Evolutionary conservation across 257 asterid genomes (phyloP).

Genomic region (Lithospermum erythrorhizon): DNA sequence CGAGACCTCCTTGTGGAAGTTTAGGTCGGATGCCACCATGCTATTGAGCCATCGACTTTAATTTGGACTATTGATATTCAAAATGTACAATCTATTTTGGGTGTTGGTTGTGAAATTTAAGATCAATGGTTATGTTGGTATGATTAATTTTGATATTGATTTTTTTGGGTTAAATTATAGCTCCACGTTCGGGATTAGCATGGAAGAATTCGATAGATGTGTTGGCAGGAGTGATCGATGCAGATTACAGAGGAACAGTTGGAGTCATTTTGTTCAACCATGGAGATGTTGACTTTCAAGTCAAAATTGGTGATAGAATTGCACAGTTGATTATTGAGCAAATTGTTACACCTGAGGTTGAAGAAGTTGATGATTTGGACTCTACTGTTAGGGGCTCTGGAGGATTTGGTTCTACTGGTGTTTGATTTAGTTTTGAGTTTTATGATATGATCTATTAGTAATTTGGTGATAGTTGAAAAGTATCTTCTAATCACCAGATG

Average conservation of each 20-base stretch:
- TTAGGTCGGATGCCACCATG: too few relatives aligned
- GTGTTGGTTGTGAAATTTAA: too few relatives aligned
- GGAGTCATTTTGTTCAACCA: constrained; percentile 38
- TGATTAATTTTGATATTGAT: not conserved
- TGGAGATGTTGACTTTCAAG: constrained; percentile 31
- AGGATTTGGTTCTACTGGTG: constrained; percentile 39
- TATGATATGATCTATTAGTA: too few relatives aligned
- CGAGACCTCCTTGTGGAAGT: too few relatives aligned
- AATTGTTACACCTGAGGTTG: constrained; percentile 25
- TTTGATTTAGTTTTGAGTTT: constrained; percentile 2
- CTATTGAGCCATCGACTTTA: too few relatives aligned
- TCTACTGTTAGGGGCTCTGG: constrained; percentile 29
- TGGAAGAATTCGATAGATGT: constrained; percentile 85
- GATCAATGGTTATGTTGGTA: not conserved
- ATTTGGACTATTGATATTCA: too few relatives aligned
- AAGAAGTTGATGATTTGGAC: constrained; percentile 31
- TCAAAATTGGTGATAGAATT: constrained; percentile 29
- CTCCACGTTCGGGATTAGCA: constrained; percentile 73
- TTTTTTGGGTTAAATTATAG: constrained; percentile 12
- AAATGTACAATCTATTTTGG: too few relatives aligned
- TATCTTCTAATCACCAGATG: too few relatives aligned
- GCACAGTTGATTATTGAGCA: constrained; percentile 34
- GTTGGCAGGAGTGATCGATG: constrained; percentile 92
- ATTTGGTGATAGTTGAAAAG: too few relatives aligned
- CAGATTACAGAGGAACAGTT: constrained; percentile 45